Conservation (phyloP, 805 yeast genomes). For the Debaryomyces castellii region DNA sequence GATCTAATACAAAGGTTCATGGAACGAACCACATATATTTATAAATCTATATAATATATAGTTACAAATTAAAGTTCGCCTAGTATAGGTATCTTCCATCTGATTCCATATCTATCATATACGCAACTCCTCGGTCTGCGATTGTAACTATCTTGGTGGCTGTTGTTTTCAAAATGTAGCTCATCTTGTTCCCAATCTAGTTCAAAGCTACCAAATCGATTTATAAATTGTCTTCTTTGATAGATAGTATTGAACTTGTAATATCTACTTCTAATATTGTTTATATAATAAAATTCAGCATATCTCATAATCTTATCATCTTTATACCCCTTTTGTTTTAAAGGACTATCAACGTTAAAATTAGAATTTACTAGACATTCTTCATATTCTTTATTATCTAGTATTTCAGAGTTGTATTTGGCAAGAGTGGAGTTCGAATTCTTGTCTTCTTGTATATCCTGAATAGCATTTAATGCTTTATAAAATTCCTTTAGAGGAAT, state of each 20-base stretch:
- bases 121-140: constrained; percentile 17
- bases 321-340: background rate
- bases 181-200: constrained; percentile 24
- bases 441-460: constrained; percentile 27
- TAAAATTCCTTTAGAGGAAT: constrained; percentile 46
- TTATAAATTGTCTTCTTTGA: constrained; percentile 41
- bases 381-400: constrained; percentile 18
- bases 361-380: constrained; percentile 9
- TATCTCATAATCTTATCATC: constrained; percentile 17
- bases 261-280: constrained; percentile 26
- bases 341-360: background rate
- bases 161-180: constrained; percentile 8
- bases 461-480: constrained; percentile 42
- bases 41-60: background rate
- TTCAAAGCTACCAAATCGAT: constrained; percentile 41
- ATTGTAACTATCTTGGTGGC: constrained; percentile 3
- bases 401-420: background rate
- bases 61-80: constrained; percentile 26
- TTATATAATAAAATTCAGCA: constrained; percentile 34
- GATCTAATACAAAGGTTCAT: too few relatives aligned
- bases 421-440: background rate
- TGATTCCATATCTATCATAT: constrained; percentile 37
- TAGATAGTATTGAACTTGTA: constrained; percentile 42
- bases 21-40: too few relatives aligned
- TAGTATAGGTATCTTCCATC: constrained; percentile 43